Evolutionary conservation across 2,329 filamentous ascomycete genomes (phyloP), one percentile per base, ranked within the genome.

Genomic region (Arthrobotrys sphaeroides): DNA sequence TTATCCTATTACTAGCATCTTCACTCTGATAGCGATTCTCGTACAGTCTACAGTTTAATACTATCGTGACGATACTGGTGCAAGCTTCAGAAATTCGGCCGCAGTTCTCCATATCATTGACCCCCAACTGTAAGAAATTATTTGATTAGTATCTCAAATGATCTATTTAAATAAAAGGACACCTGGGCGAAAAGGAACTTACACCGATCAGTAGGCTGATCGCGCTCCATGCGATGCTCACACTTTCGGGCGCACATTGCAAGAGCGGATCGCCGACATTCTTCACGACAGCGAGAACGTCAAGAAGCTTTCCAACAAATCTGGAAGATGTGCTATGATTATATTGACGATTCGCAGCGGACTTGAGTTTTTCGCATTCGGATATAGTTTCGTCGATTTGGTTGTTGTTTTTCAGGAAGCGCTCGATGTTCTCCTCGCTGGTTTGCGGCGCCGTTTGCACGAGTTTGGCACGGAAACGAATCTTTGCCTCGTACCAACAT

Each of bases 1-100:
- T 67, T 9, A 68, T 64, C 33, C 61, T 67, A 5, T 28, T 16
- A 28, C 22, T 26, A 7, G 20, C 33, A n/a, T 49, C 33, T 42
- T 49, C 45, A 7, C 40, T 24, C 28, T 57, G 38, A 22, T 69
- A 53, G 20, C 66, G 26, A 26, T 40, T 70, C 26, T 70, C 66
- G 26, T 61, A 70, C 4, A 70, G 55, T 2, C 70, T 65, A 47
- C 70, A 74, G 26, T 62, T 74, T 5, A 74, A n/a, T 6, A 74
- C 61, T 22, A 74, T 74, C 5, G 70, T 68, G 13, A 74, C 70
- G 20, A 74, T 68, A 36, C 67, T 74, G 13, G 70, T 68, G 12
- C 53, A 74, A 2, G 70, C 70, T 42, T 74, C 62, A 2, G 70
- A 74, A 28, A 74, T 74, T 28, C 53, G 53, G 28, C 70, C 62